These are phyloP conservation scores for Starmerella tilneyi DNA, from an alignment of 805 yeast genomes.

Conservation along the genomic window DNA sequence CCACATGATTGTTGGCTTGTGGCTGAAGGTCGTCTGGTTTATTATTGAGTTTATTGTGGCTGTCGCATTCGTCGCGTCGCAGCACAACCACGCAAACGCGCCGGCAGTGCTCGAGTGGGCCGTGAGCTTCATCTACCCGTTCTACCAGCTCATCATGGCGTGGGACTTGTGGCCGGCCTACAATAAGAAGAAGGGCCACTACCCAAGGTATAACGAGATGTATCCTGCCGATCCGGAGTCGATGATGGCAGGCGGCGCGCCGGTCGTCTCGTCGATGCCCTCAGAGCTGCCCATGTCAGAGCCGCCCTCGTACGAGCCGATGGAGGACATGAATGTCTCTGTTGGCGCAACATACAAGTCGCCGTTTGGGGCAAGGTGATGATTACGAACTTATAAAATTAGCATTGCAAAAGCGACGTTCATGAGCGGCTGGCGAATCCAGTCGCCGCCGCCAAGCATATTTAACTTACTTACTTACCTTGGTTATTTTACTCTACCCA, in stretches of 20 bases:
- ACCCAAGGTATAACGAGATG: conserved; percentile 15
- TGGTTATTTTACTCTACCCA: too few species aligned
- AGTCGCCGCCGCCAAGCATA: too few species aligned
- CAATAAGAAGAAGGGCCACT: conserved; percentile 29
- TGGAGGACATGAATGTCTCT: conserved; percentile 4
- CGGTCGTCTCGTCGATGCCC: not conserved
- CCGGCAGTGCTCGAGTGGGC: conserved; percentile 75
- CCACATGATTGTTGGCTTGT: conserved; percentile 33
- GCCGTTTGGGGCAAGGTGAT: conserved; percentile 7
- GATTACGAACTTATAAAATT: not conserved
- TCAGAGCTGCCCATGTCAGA: conserved; percentile 4
- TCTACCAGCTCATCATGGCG: conserved; percentile 51
- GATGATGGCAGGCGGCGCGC: conserved; percentile 7
- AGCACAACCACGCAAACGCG: conserved; percentile 36
- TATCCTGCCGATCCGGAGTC: conserved; percentile 16
- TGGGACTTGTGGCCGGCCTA: conserved; percentile 64
- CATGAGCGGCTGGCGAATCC: too few species aligned
- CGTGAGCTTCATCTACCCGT: conserved; percentile 74
- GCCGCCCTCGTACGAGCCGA: conserved; percentile 6
- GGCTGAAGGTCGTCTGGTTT: conserved; percentile 56
- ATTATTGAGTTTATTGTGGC: conserved; percentile 57
- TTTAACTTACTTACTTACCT: too few species aligned
- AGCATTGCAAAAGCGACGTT: not conserved
- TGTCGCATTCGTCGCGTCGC: conserved; percentile 41
- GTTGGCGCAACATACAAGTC: conserved; percentile 6